Conservation (phyloP, 345 rosid genomes). For the Erodium maritimum region DNA sequence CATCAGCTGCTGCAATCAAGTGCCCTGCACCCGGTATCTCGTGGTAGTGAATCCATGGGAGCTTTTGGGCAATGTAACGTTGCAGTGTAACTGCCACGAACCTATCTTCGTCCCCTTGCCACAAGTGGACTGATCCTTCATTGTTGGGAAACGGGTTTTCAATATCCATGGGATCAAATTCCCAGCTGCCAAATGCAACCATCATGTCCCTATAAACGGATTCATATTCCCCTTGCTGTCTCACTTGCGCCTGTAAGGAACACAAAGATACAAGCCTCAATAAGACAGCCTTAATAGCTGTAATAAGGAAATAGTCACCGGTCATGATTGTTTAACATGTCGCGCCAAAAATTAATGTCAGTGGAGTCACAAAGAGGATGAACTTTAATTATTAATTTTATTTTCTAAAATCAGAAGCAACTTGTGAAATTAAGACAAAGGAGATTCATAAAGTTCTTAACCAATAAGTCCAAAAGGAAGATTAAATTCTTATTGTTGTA, state of each 20-base stretch:
- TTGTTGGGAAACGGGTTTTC: slow-evolving; percentile 34
- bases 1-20: slow-evolving; percentile 29
- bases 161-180: slow-evolving; percentile 41
- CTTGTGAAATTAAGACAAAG: too few species aligned
- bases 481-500: too few species aligned
- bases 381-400: too few species aligned
- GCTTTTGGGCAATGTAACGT: slow-evolving; percentile 34
- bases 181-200: slow-evolving; percentile 47
- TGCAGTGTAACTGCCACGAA: slow-evolving; percentile 40
- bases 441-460: too few species aligned
- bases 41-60: slow-evolving; percentile 53
- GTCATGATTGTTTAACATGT: too few species aligned
- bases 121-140: slow-evolving; percentile 42
- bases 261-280: not conserved
- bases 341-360: too few species aligned
- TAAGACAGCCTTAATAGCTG: too few species aligned
- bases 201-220: slow-evolving; percentile 38
- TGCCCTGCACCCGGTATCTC: slow-evolving; percentile 51
- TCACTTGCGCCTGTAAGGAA: slow-evolving; percentile 14
- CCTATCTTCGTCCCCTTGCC: slow-evolving; percentile 55
- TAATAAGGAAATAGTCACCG: too few species aligned
- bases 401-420: too few species aligned
- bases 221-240: slow-evolving; percentile 54
- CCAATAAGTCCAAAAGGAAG: too few species aligned
- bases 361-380: too few species aligned